These are phyloP conservation scores for Prunus yedoensis DNA, from an alignment of 331 rosid genomes.

Conservation along the genomic window DNA sequence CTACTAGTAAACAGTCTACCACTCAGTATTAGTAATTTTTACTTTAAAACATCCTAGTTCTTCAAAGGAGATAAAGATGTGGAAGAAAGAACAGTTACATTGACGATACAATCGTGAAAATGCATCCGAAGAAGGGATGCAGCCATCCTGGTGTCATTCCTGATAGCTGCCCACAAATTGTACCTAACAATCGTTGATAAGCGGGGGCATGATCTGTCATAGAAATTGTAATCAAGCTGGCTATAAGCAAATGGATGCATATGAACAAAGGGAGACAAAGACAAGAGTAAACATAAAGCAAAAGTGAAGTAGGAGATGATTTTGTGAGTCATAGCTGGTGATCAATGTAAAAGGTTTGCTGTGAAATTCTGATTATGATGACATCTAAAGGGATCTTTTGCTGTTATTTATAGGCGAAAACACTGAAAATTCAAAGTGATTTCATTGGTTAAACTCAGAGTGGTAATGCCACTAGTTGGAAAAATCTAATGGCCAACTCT, in stretches of 20 bases:
- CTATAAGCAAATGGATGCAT: slow-evolving; percentile 27
- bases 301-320: slow-evolving; percentile 20
- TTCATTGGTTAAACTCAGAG: slow-evolving; percentile 36
- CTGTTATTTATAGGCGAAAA: slow-evolving; percentile 37
- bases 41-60: neutral
- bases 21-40: too few relatives aligned
- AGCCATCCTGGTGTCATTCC: slow-evolving; percentile 57
- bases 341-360: neutral
- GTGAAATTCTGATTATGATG: slow-evolving; percentile 18
- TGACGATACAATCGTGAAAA: slow-evolving; percentile 74
- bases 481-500: slow-evolving; percentile 20
- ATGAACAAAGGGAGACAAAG: slow-evolving; percentile 24
- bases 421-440: neutral
- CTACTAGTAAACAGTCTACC: too few relatives aligned
- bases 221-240: slow-evolving; percentile 47
- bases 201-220: slow-evolving; percentile 53
- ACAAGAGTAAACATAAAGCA: slow-evolving; percentile 16
- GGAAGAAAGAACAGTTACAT: slow-evolving; percentile 30
- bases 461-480: slow-evolving; percentile 45
- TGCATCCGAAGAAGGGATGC: slow-evolving; percentile 79
- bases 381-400: neutral
- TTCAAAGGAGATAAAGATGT: neutral
- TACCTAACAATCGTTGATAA: slow-evolving; percentile 41
- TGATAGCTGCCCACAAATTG: slow-evolving; percentile 47
- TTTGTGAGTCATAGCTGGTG: slow-evolving; percentile 34